These are phyloP conservation scores for Calendula officinalis DNA, from an alignment of 129 eudicot genomes.

Conservation along the genomic window DNA sequence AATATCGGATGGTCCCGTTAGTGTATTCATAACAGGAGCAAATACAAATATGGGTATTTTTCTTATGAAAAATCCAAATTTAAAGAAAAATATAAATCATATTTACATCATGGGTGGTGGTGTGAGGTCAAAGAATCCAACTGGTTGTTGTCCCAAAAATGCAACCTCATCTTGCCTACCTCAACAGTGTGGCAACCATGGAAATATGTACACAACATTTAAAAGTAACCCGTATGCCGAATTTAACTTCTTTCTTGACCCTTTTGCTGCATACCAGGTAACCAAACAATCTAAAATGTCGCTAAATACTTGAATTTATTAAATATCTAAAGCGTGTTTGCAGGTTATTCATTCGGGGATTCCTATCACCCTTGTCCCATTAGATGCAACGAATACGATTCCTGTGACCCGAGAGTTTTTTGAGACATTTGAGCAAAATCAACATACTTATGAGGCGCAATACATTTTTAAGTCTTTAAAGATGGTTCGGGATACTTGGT, in stretches of 20 bases:
- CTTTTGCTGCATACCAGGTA: conserved; percentile 96
- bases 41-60: conserved; percentile 67
- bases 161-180: conserved; percentile 50
- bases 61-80: conserved; percentile 63
- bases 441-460: conserved; percentile 74
- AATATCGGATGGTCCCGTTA: conserved; percentile 64
- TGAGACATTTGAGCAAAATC: conserved; percentile 52
- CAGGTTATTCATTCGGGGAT: conserved; percentile 91
- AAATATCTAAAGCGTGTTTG: conserved; percentile 8
- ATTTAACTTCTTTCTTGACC: conserved; percentile 78
- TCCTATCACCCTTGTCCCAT: conserved; percentile 80
- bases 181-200: conserved; percentile 67
- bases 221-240: conserved; percentile 85
- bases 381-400: conserved; percentile 89
- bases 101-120: conserved; percentile 91
- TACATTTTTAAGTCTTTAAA: conserved; percentile 69
- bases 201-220: conserved; percentile 65
- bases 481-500: conserved; percentile 69
- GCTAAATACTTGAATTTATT: neutral
- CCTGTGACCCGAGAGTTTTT: conserved; percentile 56
- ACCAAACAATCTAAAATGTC: neutral
- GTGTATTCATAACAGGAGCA: conserved; percentile 51
- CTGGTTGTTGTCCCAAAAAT: conserved; percentile 64
- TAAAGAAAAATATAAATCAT: conserved; percentile 75
- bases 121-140: conserved; percentile 69